Evolutionary conservation across 345 rosid species (phyloP).

Genomic region (Leavenworthia alabamica): DNA sequence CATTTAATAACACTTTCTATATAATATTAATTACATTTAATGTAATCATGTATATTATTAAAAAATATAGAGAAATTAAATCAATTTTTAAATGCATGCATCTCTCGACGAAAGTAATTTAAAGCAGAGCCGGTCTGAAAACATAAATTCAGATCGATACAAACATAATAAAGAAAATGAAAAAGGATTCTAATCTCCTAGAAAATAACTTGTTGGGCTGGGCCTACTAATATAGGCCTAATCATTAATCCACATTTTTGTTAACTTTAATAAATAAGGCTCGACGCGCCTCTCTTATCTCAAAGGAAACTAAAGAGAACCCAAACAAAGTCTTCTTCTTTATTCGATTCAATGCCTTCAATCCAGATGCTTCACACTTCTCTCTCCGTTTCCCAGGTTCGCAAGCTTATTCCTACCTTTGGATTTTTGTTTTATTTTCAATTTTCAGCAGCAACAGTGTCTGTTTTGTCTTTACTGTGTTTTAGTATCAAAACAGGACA

Average conservation of each 20-base stretch:
- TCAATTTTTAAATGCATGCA: too few species aligned
- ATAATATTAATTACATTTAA: too few species aligned
- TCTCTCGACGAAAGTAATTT: too few species aligned
- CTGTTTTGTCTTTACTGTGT: not conserved
- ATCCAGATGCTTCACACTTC: slow-evolving; percentile 43
- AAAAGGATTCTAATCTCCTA: too few species aligned
- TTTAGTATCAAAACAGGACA: too few species aligned
- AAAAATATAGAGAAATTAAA: too few species aligned
- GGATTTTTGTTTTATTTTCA: not conserved
- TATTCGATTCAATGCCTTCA: slow-evolving; percentile 41
- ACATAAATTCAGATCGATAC: too few species aligned
- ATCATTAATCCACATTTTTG: not conserved
- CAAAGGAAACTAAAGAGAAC: not conserved
- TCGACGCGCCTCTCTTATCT: slow-evolving; percentile 21
- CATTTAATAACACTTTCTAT: too few species aligned
- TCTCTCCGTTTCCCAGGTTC: slow-evolving; percentile 44
- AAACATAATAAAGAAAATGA: too few species aligned
- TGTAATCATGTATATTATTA: too few species aligned
- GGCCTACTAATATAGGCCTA: slow-evolving; percentile 18
- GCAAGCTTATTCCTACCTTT: not conserved
- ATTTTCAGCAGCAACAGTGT: not conserved
- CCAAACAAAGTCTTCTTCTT: not conserved
- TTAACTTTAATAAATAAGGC: slow-evolving; percentile 23
- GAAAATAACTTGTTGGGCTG: not conserved
- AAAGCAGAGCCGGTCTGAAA: too few species aligned